Percentiles rank a stretch among this genome's conserved stretches.
These are phyloP conservation scores for Aspergillus latus DNA, from an alignment of 2,329 filamentous ascomycete genomes.

Conservation along the genomic window DNA sequence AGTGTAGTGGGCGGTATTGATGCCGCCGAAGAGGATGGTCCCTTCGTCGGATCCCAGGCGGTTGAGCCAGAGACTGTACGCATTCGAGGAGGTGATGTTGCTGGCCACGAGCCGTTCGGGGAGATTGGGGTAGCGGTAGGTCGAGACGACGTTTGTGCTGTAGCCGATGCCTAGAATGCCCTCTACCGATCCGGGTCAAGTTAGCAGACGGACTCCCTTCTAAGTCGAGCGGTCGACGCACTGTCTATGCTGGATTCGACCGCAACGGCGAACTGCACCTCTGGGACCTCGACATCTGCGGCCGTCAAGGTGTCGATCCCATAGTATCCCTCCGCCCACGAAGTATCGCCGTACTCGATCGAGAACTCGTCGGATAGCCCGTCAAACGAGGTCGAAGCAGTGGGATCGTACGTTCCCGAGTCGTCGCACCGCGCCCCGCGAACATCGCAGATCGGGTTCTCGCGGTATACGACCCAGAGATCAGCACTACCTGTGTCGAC, in stretches of 20 bases:
- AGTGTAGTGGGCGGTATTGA: slow-evolving; percentile 63
- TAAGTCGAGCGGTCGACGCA: slow-evolving; percentile 53
- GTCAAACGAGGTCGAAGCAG: slow-evolving; percentile 69
- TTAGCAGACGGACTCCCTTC: neutral
- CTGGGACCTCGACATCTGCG: slow-evolving; percentile 4
- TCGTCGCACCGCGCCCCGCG: slow-evolving; percentile 53
- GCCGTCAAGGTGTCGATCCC: slow-evolving; percentile 38
- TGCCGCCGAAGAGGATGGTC: slow-evolving; percentile 69
- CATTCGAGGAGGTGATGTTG: slow-evolving; percentile 62
- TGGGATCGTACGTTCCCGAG: slow-evolving; percentile 68
- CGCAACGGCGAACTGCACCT: slow-evolving; percentile 17
- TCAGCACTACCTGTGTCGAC: slow-evolving; percentile 62
- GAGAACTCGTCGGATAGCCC: slow-evolving; percentile 73
- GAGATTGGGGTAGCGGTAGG: slow-evolving; percentile 56
- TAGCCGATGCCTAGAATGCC: slow-evolving; percentile 82
- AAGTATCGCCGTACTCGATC: slow-evolving; percentile 79
- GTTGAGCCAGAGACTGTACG: slow-evolving; percentile 72
- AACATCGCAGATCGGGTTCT: slow-evolving; percentile 48
- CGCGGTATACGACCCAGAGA: slow-evolving; percentile 67
- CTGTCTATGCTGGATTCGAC: slow-evolving; percentile 9
- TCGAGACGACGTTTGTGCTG: slow-evolving; percentile 64
- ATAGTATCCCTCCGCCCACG: slow-evolving; percentile 72
- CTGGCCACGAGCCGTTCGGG: slow-evolving; percentile 61
- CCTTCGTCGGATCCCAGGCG: slow-evolving; percentile 63
- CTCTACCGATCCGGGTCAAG: slow-evolving; percentile 4